Evolutionary conservation across 805 yeast genomes (phyloP), one percentile per base, ranked within the genome.

Genomic region (Pichia sporocuriosa): DNA sequence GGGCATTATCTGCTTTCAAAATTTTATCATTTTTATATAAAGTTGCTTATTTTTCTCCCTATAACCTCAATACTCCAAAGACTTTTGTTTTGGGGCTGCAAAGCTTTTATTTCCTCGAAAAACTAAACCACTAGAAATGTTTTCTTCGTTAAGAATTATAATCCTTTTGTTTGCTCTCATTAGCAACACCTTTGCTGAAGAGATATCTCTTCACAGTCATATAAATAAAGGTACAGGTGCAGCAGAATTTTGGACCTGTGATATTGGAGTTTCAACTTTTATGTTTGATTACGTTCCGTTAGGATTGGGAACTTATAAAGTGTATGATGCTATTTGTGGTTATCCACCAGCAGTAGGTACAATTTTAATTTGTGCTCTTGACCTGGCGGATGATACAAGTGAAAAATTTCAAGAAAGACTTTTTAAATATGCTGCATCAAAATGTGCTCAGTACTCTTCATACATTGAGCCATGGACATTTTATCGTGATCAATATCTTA

Each of bases 401-500:
- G 41, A 37, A 10, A n/a, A 11, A 5, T 37, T 21, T 26, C 7
- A 16, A 19, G 8, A 28, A 10, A 24, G 32, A 5, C 28, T 49
- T 12, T 46, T 41, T 27, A 26, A 44, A 27, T 9, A 20, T 11
- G 24, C 40, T 5, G 22, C 34, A 4, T 6, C 10, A 6, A 13
- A 27, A 6, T 50, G 53, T 38, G 23, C 13, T 3, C 15, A 40
- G n/a, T 49, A 46, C 21, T 33, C 41, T 16, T 37, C 39, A 17
- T 48, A 27, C 25, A 21, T 8, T 9, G 15, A 6, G 55, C 55
- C 10, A 43, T 64, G 45, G 52, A 47, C 16, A 7, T 50, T 28
- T 17, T 49, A 46, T 32, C 33, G 34, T 33, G 42, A 3, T 40
- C 61, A 49, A 16, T 67, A 61, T 41, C 39, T 43, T 12, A 59